Base-by-base conservation (phyloP, 169 alveolate genomes). In the Plasmodium reichenowi region DNA sequence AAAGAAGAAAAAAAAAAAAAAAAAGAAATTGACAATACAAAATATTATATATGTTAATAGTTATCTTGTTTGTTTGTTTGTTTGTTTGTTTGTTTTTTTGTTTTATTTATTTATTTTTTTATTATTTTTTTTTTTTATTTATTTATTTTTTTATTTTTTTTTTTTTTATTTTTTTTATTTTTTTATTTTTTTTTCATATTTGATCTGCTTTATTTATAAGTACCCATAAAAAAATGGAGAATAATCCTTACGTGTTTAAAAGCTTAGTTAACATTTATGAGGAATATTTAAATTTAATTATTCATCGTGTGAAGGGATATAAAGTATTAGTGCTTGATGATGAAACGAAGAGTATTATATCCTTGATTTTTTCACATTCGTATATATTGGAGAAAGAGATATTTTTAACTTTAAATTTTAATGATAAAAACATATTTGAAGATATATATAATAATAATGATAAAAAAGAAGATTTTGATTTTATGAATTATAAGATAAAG, bases 271-370 rank as follows among this genome's bases (percentile, higher is more conserved):
- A 90, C 72, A 80, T 93, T 60, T 70, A 88, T 88, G 95, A 93
- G 56, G 92, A 86, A 58, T 92, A 91, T 71, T 87, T 86, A 45
- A 89, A 93, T 8, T 72, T 94, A 70, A 94, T 94, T 58, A 59
- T 94, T 29, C 94, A 94, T 48, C 72, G 93, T 0, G 95, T 94
- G 10, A 94, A 94, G 87, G 96, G 96, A 1, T 47, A 92, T 67
- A 96, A 98, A 96, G 97, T 98, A 45, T 92, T 98, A 15, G 93
- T 98, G 47, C 78, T 97, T 63, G 99, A 98, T 85, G 93, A 93
- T 56, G 99, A 97, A 72, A 97, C 99, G 10, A 93, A 95, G 52
- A 94, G 93, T 32, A 96, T 96, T 9, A 95, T 98, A 54, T 97
- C 99, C 15, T 88, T 98, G 15, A 98, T 96, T 15, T 96, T 94